These are phyloP conservation scores for Podaxis rugospora DNA, from an alignment of 768 basidiomycete species.

Conservation along the genomic window DNA sequence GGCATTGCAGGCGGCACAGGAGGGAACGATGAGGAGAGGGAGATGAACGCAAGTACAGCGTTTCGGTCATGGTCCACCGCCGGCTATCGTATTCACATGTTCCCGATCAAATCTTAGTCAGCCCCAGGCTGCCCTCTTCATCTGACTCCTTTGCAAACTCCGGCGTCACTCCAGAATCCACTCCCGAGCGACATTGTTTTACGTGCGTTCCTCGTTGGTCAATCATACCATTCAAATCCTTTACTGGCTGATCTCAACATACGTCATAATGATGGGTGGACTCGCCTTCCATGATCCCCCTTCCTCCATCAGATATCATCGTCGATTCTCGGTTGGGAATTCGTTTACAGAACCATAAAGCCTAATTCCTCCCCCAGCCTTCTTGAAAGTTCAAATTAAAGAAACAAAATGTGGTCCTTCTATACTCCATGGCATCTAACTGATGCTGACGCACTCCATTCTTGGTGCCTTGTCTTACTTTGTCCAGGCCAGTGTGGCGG, in stretches of 20 bases:
- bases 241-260: no score
- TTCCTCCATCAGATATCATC: no score
- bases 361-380: no score
- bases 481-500: neutral
- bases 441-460: neutral
- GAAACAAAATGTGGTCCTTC: neutral
- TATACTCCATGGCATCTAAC: neutral
- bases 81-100: constrained; percentile 13
- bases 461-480: neutral
- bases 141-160: neutral
- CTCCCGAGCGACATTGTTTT: neutral
- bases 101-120: constrained; percentile 12
- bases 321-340: no score
- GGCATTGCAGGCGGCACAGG: constrained; percentile 12
- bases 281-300: no score
- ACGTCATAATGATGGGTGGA: no score
- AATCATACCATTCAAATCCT: no score
- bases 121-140: neutral
- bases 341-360: no score
- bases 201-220: no score
- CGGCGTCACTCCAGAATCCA: neutral
- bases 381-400: no score
- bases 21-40: neutral
- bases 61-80: neutral
- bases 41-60: neutral